These are phyloP conservation scores for Closterium sp. DNA, from an alignment of 139 green algal genomes.

Conservation along the genomic window DNA sequence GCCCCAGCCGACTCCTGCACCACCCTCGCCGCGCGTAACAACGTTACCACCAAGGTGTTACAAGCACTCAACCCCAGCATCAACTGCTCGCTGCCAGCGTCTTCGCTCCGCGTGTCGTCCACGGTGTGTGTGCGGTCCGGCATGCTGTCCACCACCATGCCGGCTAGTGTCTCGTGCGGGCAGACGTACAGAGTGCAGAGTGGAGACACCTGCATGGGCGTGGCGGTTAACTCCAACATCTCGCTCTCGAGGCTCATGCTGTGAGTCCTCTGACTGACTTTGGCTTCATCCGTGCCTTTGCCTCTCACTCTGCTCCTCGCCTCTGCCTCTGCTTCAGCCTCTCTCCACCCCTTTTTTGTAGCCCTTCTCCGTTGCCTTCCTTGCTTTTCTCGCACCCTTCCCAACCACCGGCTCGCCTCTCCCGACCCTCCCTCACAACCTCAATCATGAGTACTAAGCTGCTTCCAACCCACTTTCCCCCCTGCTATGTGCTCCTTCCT, in stretches of 20 bases:
- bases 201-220: constrained; percentile 13
- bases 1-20: neutral
- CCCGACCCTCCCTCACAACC: too few species aligned
- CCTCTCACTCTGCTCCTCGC: too few species aligned
- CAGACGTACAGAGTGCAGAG: constrained; percentile 19
- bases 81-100: neutral
- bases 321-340: too few species aligned
- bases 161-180: neutral
- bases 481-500: too few species aligned
- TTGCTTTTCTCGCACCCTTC: too few species aligned
- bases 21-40: neutral
- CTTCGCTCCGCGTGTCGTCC: neutral
- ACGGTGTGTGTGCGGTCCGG: neutral
- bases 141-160: neutral
- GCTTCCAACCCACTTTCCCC: neutral
- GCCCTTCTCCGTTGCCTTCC: too few species aligned
- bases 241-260: neutral
- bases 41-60: neutral
- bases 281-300: too few species aligned
- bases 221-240: constrained; percentile 9
- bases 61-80: neutral
- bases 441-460: too few species aligned
- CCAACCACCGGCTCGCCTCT: too few species aligned
- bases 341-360: too few species aligned
- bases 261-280: neutral